Base-by-base conservation (phyloP, 2,329 filamentous ascomycete species). In the Diaporthe helianthi region DNA sequence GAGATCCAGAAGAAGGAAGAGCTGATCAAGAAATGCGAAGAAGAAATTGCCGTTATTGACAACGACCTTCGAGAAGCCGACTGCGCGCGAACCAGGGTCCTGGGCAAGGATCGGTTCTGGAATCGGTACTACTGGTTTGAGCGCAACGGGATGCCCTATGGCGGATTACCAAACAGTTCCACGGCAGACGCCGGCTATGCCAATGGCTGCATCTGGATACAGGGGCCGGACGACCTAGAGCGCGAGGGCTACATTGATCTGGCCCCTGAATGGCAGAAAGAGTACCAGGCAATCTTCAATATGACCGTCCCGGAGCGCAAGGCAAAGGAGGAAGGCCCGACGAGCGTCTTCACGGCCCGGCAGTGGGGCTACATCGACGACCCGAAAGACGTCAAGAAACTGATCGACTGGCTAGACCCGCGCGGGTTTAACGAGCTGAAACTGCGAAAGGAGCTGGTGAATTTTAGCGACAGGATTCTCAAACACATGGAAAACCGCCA, bases 121-220 rank as follows among this genome's bases (percentile, higher is more conserved):
- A 98, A 99, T 80, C 89, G 95, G 66, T 99, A 98, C 80, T 98
- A 97, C 84, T 99, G 96, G 95, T 98, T 98, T 79, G 96, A 99
- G 81, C 91, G 95, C 72, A 99, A 98, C 76, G 96, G 94, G 29
- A 98, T 98, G 94, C 96, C 96, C 0, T 97, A 95, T 76, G 93
- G 87, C 38, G 96, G 96, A 5, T 85, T 98, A 67, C 94, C 94
- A 0, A 89, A 87, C 73, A 97, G 93, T 79, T 98, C 94, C 19
- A 98, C 95, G 1, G 92, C 93, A 1, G 85, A 90, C 54, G 94
- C 95, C 26, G 90, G 88, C 10, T 99, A 98, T 77, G 94, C 95
- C 49, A 99, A 98, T 78, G 96, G 93, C 10, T 93, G 95, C 69
- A 87, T 99, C 68, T 99, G 96, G 96, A 90, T 99, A 17, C 96